Percentiles rank a stretch among this genome's conserved stretches.
These are phyloP conservation scores for Cicer judaicum DNA, from an alignment of 306 rosid genomes.

Conservation along the genomic window DNA sequence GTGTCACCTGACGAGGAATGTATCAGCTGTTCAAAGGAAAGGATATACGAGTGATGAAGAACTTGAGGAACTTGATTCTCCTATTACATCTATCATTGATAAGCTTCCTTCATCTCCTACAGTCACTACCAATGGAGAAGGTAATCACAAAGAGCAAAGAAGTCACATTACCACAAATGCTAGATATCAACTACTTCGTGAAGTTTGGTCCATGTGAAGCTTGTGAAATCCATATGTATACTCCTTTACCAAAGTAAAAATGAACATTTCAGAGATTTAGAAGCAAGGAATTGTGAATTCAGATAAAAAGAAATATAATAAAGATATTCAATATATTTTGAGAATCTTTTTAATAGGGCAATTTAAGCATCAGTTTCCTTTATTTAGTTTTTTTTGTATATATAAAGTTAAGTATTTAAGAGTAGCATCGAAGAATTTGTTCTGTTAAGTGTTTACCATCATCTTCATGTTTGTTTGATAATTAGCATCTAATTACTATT, in stretches of 20 bases:
- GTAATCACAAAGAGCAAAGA: conserved; percentile 48
- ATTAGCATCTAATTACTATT: conserved; percentile 14
- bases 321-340: conserved; percentile 26
- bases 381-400: conserved; percentile 38
- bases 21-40: conserved; percentile 69
- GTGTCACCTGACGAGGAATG: conserved; percentile 64
- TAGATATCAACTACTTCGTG: conserved; percentile 90
- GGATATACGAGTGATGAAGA: conserved; percentile 97
- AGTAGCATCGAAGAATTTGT: conserved; percentile 31
- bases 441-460: conserved; percentile 7
- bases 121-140: conserved; percentile 51
- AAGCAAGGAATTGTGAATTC: conserved; percentile 29
- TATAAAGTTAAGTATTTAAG: conserved; percentile 38
- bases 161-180: conserved; percentile 50
- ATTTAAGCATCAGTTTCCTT: conserved; percentile 24
- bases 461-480: conserved; percentile 7
- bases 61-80: conserved; percentile 85
- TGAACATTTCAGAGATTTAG: conserved; percentile 21
- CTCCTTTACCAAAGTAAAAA: conserved; percentile 31
- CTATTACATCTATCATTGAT: conserved; percentile 70
- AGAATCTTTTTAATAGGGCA: conserved; percentile 26
- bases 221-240: conserved; percentile 37
- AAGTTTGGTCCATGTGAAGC: conserved; percentile 76
- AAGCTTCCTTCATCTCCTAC: conserved; percentile 60
- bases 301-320: background rate